A percentile compares a stretch with the other conserved stretches of the same genome.
Conservation (phyloP, 2,329 filamentous ascomycete species). For the Exophiala mesophila region DNA sequence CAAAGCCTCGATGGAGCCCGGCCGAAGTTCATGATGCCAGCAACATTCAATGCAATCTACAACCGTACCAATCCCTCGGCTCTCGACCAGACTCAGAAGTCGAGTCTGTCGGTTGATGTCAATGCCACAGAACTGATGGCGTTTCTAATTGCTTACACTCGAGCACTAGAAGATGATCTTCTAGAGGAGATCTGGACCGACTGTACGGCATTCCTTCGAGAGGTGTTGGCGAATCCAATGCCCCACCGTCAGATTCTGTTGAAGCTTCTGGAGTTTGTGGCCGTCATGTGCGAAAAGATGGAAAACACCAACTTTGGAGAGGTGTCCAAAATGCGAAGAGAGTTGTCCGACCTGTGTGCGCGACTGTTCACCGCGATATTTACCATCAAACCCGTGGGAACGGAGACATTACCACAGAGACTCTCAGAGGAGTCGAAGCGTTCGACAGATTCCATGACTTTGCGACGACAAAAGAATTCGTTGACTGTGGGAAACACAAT, state of each 20-base stretch:
- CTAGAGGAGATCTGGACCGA: constrained; percentile 98
- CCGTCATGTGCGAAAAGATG: constrained; percentile 87
- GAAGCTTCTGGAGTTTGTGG: constrained; percentile 79
- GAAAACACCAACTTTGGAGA: constrained; percentile 98
- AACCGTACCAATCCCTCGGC: constrained; percentile 82
- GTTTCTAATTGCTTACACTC: constrained; percentile 86
- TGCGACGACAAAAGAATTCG: constrained; percentile 26
- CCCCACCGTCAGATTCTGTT: constrained; percentile 89
- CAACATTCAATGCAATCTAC: constrained; percentile 93
- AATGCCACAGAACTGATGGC: constrained; percentile 77
- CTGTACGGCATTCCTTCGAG: constrained; percentile 83
- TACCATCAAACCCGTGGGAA: constrained; percentile 75
- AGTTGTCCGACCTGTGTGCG: constrained; percentile 83
- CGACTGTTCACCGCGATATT: constrained; percentile 88
- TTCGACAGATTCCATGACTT: constrained; percentile 15
- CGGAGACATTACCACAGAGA: constrained; percentile 46
- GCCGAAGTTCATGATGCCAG: constrained; percentile 85
- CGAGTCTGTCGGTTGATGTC: constrained; percentile 79
- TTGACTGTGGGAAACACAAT: constrained; percentile 65
- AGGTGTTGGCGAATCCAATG: constrained; percentile 87
- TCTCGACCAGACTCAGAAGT: constrained; percentile 73
- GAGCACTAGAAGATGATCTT: constrained; percentile 88
- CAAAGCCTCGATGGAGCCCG: constrained; percentile 87
- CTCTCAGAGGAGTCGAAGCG: not conserved
- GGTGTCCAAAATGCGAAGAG: constrained; percentile 83